phyloP scores from a whole-genome alignment of 768 basidiomycete genomes.

The Hirschioporus abietinus region DNA sequence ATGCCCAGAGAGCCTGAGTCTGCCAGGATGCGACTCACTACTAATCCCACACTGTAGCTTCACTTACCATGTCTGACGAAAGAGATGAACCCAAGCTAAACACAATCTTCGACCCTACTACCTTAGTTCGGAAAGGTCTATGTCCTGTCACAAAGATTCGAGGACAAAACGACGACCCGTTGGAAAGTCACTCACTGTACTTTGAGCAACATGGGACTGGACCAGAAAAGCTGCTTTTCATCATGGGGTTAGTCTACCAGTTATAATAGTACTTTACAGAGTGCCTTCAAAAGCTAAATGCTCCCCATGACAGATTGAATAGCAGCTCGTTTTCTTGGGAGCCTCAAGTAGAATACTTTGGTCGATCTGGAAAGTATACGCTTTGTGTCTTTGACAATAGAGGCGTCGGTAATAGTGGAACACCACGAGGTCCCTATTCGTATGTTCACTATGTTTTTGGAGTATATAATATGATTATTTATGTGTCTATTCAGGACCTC shows the following conservation, averaged over 20 bases:
- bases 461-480: constrained; percentile 4
- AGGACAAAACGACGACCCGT: constrained; percentile 35
- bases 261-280: no score
- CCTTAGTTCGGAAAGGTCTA: constrained; percentile 65
- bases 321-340: constrained; percentile 59
- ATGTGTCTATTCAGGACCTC: constrained; percentile 42
- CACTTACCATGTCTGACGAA: not conserved
- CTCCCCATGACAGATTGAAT: constrained; percentile 44
- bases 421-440: constrained; percentile 75
- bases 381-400: constrained; percentile 80
- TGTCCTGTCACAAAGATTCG: constrained; percentile 61
- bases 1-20: no score
- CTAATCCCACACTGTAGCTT: no score
- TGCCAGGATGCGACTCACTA: no score
- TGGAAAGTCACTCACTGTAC: constrained; percentile 72
- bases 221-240: constrained; percentile 60
- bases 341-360: constrained; percentile 61
- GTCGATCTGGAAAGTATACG: constrained; percentile 45
- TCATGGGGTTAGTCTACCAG: constrained; percentile 54
- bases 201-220: constrained; percentile 73
- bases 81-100: constrained; percentile 17
- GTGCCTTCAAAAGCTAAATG: not conserved
- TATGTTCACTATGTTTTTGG: constrained; percentile 29
- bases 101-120: constrained; percentile 53
- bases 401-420: constrained; percentile 71